Base-by-base conservation (phyloP, 352 stramenopile genomes). In the Elongisporangium prolatum region DNA sequence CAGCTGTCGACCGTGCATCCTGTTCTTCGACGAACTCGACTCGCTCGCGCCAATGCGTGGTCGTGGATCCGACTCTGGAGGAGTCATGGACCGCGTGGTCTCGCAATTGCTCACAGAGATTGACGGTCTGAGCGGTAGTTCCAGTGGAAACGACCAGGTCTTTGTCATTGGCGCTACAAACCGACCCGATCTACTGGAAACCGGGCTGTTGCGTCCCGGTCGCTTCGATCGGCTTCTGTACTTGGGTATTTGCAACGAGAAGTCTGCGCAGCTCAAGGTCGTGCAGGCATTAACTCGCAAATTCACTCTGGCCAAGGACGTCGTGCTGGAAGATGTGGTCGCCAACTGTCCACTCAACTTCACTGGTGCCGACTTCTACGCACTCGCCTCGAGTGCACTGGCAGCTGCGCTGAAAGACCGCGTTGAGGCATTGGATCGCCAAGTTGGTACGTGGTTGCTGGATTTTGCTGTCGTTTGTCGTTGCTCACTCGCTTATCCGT, bases 131-230 rank as follows among this genome's bases (percentile, higher is more conserved):
- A 86, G 79, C 24, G 73, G 72, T n/a, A 72, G 75, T 37, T 58
- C 50, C 4, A 58, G 60, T 9, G 76, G 72, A 13, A 82, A 82
- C 54, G 72, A 93, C 57, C 82, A 93, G 63, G 84, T 99, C 24
- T 98, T 98, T 80, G 93, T 98, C 0, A 97, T 99, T 54, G 96
- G 91, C 24, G 96, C 96, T 4, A 99, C 96, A 5, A 99, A 99
- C 71, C 92, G 96, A 8, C 96, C 96, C 2, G 96, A 99, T 59
- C 67, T 98, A 21, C 75, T 99, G n/a, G 96, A 99, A 74, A 93
- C 87, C 13, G 86, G 89, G 10, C 68, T 99, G 57, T 68, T 99
- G 25, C 91, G 96, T 20, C 96, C 96, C 4, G 96, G 96, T 16
- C 86, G 96, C 48, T 93, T 95, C 51, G 85, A 95, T 49, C 75